Evolutionary conservation across 1,284 basidiomycete species (phyloP), one percentile per base, ranked within the genome.

Genomic region (Afroboletus lepidellus): DNA sequence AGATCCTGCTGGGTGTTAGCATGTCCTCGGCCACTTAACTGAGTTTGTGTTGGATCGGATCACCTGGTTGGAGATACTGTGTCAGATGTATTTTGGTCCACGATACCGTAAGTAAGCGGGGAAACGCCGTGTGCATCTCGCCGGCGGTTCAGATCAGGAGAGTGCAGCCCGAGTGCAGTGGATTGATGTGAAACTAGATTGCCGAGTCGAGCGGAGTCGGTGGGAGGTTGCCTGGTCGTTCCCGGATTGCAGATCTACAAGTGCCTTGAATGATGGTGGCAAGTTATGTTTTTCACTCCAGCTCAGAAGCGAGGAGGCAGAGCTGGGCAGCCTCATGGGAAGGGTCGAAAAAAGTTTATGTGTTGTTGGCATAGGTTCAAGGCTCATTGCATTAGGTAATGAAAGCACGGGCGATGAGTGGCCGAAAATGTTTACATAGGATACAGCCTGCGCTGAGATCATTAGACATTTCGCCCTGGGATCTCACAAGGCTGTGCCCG

Each of bases 401-500:
- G 13, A 21, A 20, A 38, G 11, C 7, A 15, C 33, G 16, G 33
- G 16, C 33, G 16, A 32, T 32, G 30, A 27, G 27, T 27, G 27
- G 15, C 30, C 30, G 30, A 12, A 32, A 34, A 9, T 34, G 33
- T 34, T 33, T 34, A 34, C 33, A 34, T 34, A n/a, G 3, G 3
- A 12, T 13, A 11, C 30, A 30, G 11, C 9, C 30, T 12, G 9
- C 5, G 11, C 11, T 32, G 45, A 32, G 46, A 56, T 49, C 39
- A 27, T 23, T 18, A 11, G 20, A 30, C 25, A 24, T 18, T 13
- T 13, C 20, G n/a, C 3, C 16, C 32, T 30, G 21, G 6, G 2
- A 36, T 41, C 39, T 59, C 44, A 46, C 41, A 16, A 24, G 55
- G 67, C 63, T 62, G 45, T 69, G 32, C 54, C 18, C 11, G 21